Base-by-base conservation (phyloP, 2,329 filamentous ascomycete species). In the Colletotrichum siamense region DNA sequence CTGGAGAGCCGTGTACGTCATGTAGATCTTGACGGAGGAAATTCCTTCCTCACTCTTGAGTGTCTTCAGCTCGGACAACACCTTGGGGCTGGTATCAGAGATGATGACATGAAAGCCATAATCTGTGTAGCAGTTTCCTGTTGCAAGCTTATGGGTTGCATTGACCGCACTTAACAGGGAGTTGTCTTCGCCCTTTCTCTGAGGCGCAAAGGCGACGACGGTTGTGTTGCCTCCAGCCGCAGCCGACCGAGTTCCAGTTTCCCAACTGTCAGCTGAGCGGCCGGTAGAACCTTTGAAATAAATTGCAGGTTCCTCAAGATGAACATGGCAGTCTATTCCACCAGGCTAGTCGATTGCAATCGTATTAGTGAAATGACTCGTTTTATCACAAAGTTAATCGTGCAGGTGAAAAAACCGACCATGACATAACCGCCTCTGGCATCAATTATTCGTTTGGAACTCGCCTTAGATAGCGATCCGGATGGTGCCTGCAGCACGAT, bases 141-240 rank as follows among this genome's bases (percentile, higher is more conserved):
- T 78, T 0, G 90, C 87, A 26, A 85, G 83, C 6, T 80, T 80
- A 71, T 90, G 87, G 65, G 90, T 88, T n/a, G 86, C 84, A 65
- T 86, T 81, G 4, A 92, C 79, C 0, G 87, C 87, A 3, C 85
- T 82, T 30, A 88, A 81, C 4, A 91, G 81, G 2, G 85, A 88
- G 44, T 52, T 52, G 8, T 84, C 82, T 36, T 89, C 84, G 3
- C 82, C 78, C 22, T 87, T 87, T 59, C 84, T 83, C 79, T 92
- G 90, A 9, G 87, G 86, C 2, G 90, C 91, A 81, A 93, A 92
- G 0, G 89, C 85, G 9, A 92, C 82, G 22, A 92, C 84, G 0
- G 91, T 92, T 0, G 91, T 92, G 10, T 87, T 92, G 22, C 90
- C 91, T 16, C 91, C 90, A 6, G 89, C 89, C 69, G 92, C 86